phyloP scores from a whole-genome alignment of 2,329 filamentous ascomycete species.

The Harringtonia lauricola region DNA sequence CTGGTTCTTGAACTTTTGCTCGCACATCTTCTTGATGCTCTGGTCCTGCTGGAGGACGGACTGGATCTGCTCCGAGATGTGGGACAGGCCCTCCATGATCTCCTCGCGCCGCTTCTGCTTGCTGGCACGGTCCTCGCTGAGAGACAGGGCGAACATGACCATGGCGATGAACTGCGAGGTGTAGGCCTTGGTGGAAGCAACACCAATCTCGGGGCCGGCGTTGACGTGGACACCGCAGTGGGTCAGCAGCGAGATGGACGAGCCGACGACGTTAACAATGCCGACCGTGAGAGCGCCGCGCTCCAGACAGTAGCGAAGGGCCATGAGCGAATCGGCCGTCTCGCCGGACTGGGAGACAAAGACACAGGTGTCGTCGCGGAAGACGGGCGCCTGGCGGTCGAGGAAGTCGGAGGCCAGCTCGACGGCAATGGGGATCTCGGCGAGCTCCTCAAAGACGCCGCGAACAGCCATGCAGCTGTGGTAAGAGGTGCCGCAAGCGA shows the following conservation, averaged over 20 bases:
- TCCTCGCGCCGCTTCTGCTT: slow-evolving; percentile 87
- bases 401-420: slow-evolving; percentile 98
- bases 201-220: slow-evolving; percentile 95
- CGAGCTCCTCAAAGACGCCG: slow-evolving; percentile 93
- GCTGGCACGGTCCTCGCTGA: slow-evolving; percentile 92
- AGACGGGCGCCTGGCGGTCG: slow-evolving; percentile 90
- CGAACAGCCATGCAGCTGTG: slow-evolving; percentile 99
- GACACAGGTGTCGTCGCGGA: slow-evolving; percentile 98
- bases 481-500: slow-evolving; percentile 95
- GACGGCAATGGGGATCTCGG: slow-evolving; percentile 94
- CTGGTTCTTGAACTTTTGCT: slow-evolving; percentile 90
- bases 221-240: slow-evolving; percentile 99
- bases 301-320: slow-evolving; percentile 94
- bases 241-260: slow-evolving; percentile 92
- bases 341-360: slow-evolving; percentile 99
- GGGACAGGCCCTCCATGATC: slow-evolving; percentile 87
- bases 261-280: slow-evolving; percentile 97
- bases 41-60: slow-evolving; percentile 84
- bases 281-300: slow-evolving; percentile 93
- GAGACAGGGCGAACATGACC: slow-evolving; percentile 97
- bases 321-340: slow-evolving; percentile 95
- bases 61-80: slow-evolving; percentile 85
- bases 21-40: slow-evolving; percentile 87
- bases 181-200: slow-evolving; percentile 98
- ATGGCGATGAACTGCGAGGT: slow-evolving; percentile 99